Base-by-base conservation (phyloP, 208 protist genomes). In the Tritrichomonas foetus region DNA sequence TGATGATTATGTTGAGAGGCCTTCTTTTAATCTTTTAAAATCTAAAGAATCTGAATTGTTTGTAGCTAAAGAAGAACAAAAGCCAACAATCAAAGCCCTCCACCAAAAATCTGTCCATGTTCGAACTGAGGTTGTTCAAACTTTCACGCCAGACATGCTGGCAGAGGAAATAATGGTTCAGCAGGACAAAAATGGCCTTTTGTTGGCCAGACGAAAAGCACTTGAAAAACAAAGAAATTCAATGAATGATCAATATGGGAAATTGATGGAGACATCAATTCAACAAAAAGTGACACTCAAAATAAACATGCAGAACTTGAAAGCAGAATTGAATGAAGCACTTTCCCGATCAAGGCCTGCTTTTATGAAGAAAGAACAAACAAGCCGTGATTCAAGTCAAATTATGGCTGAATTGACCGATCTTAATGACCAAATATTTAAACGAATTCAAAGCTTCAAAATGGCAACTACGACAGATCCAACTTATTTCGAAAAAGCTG, bases 311-410 rank as follows among this genome's bases (percentile, higher is more conserved):
- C n/a, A 50, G 41, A 47, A 50, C 3, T 41, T 82, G 8, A 82
- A 82, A 44, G 33, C n/a, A 30, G 74, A 82, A 50, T 41, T 82
- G 3, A 50, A 82, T 82, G 74, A 82, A 82, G 74, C 74, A n/a
- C 25, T 82, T 1, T 20, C 41, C 0, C 3, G 41, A 53, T 82
- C 74, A 30, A 9, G 74, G 30, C 74, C 74, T 9, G n/a, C n/a
- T n/a, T n/a, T n/a, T n/a, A n/a, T n/a, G n/a, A n/a, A n/a, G n/a
- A 25, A 82, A 30, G 41, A 82, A 20, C 41, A 47, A 82, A 33
- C 27, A 82, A 25, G 50, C 30, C 5, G 27, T 50, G 74, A 82
- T 49, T 47, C 30, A 82, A 75, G n/a, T 13, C 69, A 27, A 44
- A 75, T 50, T 47, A 82, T 82, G 74, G 41, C 47, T 44, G 74